These are phyloP conservation scores for Meyerozyma elateridarum DNA, from an alignment of 1,139 yeast species.

Conservation along the genomic window DNA sequence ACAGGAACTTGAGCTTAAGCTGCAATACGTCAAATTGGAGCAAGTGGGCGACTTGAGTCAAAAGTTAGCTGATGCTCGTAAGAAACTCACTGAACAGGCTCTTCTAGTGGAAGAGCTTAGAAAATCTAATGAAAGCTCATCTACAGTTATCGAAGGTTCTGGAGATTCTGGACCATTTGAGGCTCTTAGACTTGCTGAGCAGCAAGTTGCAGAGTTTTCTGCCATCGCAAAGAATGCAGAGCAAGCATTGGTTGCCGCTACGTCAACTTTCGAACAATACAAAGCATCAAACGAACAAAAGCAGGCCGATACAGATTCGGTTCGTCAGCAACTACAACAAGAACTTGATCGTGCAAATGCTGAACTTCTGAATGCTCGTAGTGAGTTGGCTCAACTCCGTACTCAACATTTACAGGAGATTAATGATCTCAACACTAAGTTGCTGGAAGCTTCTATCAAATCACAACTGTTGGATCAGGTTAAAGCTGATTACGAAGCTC, in stretches of 20 bases:
- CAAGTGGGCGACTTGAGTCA: conserved; percentile 47
- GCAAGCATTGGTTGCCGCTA: conserved; percentile 35
- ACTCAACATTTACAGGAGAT: conserved; percentile 13
- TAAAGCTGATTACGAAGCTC: conserved; percentile 31
- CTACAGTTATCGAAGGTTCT: background rate
- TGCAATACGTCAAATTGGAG: conserved; percentile 67
- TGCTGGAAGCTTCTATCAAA: conserved; percentile 16
- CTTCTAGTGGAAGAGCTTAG: conserved; percentile 12
- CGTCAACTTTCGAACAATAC: conserved; percentile 33
- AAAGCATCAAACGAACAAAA: conserved; percentile 27
- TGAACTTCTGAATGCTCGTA: conserved; percentile 16
- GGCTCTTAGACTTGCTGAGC: conserved; percentile 35
- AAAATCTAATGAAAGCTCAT: conserved; percentile 3
- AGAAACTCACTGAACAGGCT: conserved; percentile 30
- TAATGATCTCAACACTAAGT: conserved; percentile 9
- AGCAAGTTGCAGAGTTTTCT: conserved; percentile 35
- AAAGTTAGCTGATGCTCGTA: conserved; percentile 38
- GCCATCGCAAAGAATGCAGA: conserved; percentile 40
- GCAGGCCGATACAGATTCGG: conserved; percentile 16
- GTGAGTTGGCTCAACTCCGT: conserved; percentile 14
- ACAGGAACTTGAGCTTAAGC: conserved; percentile 53
- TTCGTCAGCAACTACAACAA: conserved; percentile 16
- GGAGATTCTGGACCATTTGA: conserved; percentile 10
- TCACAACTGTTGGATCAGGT: conserved; percentile 34
- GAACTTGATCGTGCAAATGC: conserved; percentile 13